Conservation (phyloP, 169 alveolate genomes). For the Eimeria brunetti region DNA sequence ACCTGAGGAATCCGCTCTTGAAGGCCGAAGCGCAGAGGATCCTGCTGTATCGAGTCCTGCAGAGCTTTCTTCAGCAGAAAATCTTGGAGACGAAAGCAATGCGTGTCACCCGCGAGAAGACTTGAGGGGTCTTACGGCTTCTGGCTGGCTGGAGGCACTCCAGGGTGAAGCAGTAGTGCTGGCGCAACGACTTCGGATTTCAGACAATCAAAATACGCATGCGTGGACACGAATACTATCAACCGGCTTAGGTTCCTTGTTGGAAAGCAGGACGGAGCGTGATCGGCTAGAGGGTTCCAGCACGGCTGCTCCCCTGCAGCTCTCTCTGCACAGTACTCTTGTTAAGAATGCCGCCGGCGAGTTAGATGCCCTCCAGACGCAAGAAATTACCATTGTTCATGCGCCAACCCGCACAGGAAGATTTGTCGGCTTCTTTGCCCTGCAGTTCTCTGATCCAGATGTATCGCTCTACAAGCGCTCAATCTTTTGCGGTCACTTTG, state of each 20-base stretch:
- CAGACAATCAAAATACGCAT: conserved; percentile 46
- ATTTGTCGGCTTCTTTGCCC: conserved; percentile 53
- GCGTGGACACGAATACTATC: conserved; percentile 30
- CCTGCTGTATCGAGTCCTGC: not conserved
- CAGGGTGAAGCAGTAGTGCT: conserved; percentile 60
- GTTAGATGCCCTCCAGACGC: conserved; percentile 61
- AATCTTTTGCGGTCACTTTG: not conserved
- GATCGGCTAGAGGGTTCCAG: not conserved
- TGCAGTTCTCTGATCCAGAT: conserved; percentile 61
- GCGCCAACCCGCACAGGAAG: conserved; percentile 66
- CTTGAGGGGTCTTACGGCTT: not conserved
- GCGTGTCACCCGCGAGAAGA: conserved; percentile 25
- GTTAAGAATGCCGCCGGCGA: conserved; percentile 73
- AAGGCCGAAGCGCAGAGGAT: not conserved
- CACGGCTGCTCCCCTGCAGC: conserved; percentile 8
- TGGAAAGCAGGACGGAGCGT: not conserved
- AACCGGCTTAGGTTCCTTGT: not conserved
- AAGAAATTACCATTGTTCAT: conserved; percentile 55
- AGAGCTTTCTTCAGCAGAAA: not conserved
- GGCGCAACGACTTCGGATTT: conserved; percentile 62
- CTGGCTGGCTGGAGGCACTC: conserved; percentile 66
- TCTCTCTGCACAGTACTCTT: conserved; percentile 12
- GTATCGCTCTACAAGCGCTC: not conserved
- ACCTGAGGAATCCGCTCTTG: not conserved
- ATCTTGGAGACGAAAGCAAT: not conserved